These are phyloP conservation scores for Penicillium glabrum DNA, from an alignment of 2,329 filamentous ascomycete genomes.

Conservation along the genomic window DNA sequence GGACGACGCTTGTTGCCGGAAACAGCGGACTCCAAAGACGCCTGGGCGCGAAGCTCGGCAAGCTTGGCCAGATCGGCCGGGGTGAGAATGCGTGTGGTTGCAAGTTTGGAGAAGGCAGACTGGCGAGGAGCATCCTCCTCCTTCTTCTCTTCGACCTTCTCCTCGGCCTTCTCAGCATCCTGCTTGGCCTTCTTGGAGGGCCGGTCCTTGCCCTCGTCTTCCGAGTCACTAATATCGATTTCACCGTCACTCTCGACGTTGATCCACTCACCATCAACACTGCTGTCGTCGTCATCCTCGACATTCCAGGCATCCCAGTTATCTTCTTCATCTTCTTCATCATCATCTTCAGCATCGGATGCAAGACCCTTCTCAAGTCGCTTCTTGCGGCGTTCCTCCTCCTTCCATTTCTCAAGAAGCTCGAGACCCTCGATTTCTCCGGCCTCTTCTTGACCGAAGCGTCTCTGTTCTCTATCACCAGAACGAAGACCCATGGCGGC, in stretches of 20 bases:
- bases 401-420: conserved; percentile 88
- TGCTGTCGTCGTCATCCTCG: conserved; percentile 57
- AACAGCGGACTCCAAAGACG: conserved; percentile 66
- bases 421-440: conserved; percentile 92
- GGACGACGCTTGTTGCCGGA: conserved; percentile 46
- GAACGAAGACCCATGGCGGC: conserved; percentile 78
- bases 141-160: conserved; percentile 10
- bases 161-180: conserved; percentile 30
- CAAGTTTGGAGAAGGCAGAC: conserved; percentile 58
- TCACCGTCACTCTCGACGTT: conserved; percentile 80
- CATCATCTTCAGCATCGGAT: conserved; percentile 60
- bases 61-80: conserved; percentile 96
- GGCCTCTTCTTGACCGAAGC: conserved; percentile 77
- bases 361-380: conserved; percentile 67
- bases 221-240: conserved; percentile 70
- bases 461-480: conserved; percentile 72
- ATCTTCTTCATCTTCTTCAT: conserved; percentile 61
- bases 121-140: conserved; percentile 37
- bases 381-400: conserved; percentile 77
- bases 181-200: conserved; percentile 65
- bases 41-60: conserved; percentile 75
- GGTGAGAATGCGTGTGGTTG: conserved; percentile 91
- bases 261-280: conserved; percentile 88
- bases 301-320: conserved; percentile 62
- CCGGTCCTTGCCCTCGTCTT: conserved; percentile 65